Percentiles rank a stretch among this genome's conserved stretches.
phyloP scores from a whole-genome alignment of 2,329 filamentous ascomycete genomes.

The Monilinia polystroma region DNA sequence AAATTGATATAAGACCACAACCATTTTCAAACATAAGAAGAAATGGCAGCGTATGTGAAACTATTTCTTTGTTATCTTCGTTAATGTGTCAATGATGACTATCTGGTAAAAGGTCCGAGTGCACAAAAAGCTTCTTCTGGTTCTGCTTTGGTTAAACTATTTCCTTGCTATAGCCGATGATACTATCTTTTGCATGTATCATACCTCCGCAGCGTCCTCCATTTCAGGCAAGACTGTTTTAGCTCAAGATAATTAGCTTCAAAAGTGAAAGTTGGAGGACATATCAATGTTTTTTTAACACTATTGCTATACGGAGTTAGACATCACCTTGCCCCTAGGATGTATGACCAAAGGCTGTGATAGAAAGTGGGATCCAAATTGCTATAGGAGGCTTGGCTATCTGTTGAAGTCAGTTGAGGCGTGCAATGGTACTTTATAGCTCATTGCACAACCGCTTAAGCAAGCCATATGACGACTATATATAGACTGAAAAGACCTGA shows the following conservation, averaged over 20 bases:
- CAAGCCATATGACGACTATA: constrained; percentile 43
- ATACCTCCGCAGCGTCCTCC: constrained; percentile 32
- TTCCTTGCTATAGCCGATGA: constrained; percentile 31
- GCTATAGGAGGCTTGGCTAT: constrained; percentile 7
- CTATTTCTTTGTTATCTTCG: not conserved
- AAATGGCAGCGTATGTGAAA: constrained; percentile 24
- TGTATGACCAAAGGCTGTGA: constrained; percentile 60
- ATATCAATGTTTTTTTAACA: constrained; percentile 37
- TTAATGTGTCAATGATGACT: constrained; percentile 50
- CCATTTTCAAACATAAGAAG: constrained; percentile 4
- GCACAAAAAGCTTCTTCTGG: constrained; percentile 47
- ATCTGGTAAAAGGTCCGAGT: constrained; percentile 66
- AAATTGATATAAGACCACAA: not conserved
- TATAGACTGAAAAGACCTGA: constrained; percentile 78
- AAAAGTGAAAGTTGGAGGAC: constrained; percentile 36
- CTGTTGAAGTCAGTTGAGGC: constrained; percentile 28
- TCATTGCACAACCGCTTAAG: constrained; percentile 39
- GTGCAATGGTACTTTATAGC: constrained; percentile 21
- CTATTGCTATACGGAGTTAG: constrained; percentile 55
- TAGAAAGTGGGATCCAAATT: constrained; percentile 43
- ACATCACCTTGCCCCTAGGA: constrained; percentile 47
- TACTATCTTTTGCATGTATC: constrained; percentile 27
- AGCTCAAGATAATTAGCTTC: constrained; percentile 34
- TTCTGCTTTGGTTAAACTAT: constrained; percentile 41
- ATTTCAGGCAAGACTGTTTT: constrained; percentile 38